Evolutionary conservation across 768 basidiomycete genomes (phyloP), one percentile per base, ranked within the genome.

Genomic region (Termitomyces sp.): DNA sequence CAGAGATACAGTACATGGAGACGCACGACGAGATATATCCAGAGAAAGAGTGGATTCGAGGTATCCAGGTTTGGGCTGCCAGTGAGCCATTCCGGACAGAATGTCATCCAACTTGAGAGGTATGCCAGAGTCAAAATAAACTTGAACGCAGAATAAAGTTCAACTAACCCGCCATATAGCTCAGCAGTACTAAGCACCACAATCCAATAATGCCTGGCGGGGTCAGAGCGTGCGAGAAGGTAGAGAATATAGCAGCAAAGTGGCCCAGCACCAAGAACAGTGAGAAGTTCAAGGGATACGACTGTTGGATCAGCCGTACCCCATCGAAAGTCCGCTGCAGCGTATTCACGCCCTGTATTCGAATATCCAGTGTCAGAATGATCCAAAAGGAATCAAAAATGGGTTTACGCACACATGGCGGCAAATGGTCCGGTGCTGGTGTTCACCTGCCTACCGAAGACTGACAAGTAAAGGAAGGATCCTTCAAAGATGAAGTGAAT

Each of bases 11-110:
- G 4, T 15, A 18, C 23, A 53, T 56, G 15, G 16, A 20, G n/a
- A 77, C 87, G 61, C 64, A 92, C 89, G 56, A 85, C 64, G 39
- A 92, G 84, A 70, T 92, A 91, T 10, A 91, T 84, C 89, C 89
- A 93, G 50, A 91, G 76, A 64, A 84, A 80, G 35, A 91, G 69
- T 25, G 75, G 71, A 61, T 90, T 89, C 7, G 85, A 86, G 0
- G 82, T 89, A 62, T 88, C 77, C 50, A 93, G 70, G 66, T 78
- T 88, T 0, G 84, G 82, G 63, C 82, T 88, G 18, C 88, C 89
- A 1, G 80, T 84, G 45, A 93, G 71, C 89, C 89, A 92, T 70
- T 92, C 91, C 0, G 91, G 91, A 63, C 84, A 86, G 70, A 93
- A 93, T 3, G 90, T 93, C 91, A 93, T 91, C 85, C 85, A 91